Evolutionary conservation across 345 rosid species (phyloP), one percentile per base, ranked within the genome.

Genomic region (Camelina hispida): DNA sequence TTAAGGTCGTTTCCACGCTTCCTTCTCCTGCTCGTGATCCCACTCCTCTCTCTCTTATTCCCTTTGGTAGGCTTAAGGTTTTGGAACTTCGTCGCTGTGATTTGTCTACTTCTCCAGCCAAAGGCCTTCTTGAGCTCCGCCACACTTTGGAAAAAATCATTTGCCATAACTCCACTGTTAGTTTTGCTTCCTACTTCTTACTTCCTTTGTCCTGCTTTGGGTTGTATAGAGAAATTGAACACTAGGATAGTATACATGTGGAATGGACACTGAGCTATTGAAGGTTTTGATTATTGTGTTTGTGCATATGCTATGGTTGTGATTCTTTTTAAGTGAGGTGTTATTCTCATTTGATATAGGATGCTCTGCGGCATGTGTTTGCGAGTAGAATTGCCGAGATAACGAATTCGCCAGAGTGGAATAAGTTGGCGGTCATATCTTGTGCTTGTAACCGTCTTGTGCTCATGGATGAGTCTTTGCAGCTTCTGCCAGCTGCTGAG

Each of bases 401-500:
- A 78, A 85, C 85, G 85, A 86, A 81, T 71, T 89, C 93, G 12
- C 89, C 90, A 0, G 95, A 83, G 79, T 94, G 98, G 98, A 86
- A 86, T 5, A 88, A 88, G 58, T 76, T 94, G 82, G 83, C 89
- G 11, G 88, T 90, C 76, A 89, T 94, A 56, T 94, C 98, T 0
- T 91, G 96, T 78, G 84, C 97, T 0, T 86, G 90, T 77, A 94
- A 94, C 74, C 83, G 88, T 34, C 79, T 94, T 88, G 81, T 94
- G 80, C 72, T 94, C 79, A 94, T 94, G 98, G 98, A 94, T 59
- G 98, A 91, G 78, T 91, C 97, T 16, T 82, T 94, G 88, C 97
- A 90, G 68, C 98, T 94, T 77, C 98, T 94, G 61, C 97, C 98
- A 64, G 91, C 84, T 38, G 95, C 93, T 59, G 96, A 88, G 87